phyloP scores from a whole-genome alignment of 768 basidiomycete genomes.

The Boletus subparvulus region DNA sequence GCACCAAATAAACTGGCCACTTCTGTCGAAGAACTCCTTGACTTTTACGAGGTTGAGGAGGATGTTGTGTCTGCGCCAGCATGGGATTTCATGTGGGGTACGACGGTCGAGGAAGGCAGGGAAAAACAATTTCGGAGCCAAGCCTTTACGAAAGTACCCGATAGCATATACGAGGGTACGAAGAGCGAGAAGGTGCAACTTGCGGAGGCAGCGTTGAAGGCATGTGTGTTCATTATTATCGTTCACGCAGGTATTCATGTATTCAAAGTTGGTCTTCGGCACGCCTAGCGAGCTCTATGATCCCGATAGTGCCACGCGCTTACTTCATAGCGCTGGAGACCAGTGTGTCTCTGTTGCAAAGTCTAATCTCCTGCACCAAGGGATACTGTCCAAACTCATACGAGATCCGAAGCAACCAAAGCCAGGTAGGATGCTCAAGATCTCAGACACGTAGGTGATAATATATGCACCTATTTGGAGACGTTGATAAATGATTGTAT shows the following conservation, averaged over 20 bases:
- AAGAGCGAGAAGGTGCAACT: slow-evolving; percentile 44
- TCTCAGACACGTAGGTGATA: slow-evolving; percentile 61
- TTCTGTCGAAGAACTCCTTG: slow-evolving; percentile 43
- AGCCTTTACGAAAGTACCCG: slow-evolving; percentile 48
- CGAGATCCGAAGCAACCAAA: slow-evolving; percentile 60
- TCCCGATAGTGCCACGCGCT: slow-evolving; percentile 50
- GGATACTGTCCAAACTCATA: slow-evolving; percentile 64
- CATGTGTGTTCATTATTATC: slow-evolving; percentile 19
- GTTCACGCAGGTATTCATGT: neutral
- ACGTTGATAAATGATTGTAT: slow-evolving; percentile 3
- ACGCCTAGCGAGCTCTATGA: slow-evolving; percentile 71
- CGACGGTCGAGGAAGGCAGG: slow-evolving; percentile 68
- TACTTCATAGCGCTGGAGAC: slow-evolving; percentile 60
- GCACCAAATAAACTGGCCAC: slow-evolving; percentile 40
- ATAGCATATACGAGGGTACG: slow-evolving; percentile 24
- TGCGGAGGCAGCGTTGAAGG: slow-evolving; percentile 75
- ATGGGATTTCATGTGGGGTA: slow-evolving; percentile 78
- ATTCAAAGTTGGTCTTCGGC: slow-evolving; percentile 69
- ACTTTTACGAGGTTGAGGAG: slow-evolving; percentile 53
- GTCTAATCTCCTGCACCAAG: slow-evolving; percentile 58
- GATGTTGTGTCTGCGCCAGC: slow-evolving; percentile 40
- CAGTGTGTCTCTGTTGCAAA: slow-evolving; percentile 54
- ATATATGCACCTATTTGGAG: neutral
- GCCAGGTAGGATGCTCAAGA: slow-evolving; percentile 74
- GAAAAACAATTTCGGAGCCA: slow-evolving; percentile 65